Evolutionary conservation across 2,329 filamentous ascomycete genomes (phyloP), one percentile per base, ranked within the genome.

Genomic region (Pestalotiopsis fici): DNA sequence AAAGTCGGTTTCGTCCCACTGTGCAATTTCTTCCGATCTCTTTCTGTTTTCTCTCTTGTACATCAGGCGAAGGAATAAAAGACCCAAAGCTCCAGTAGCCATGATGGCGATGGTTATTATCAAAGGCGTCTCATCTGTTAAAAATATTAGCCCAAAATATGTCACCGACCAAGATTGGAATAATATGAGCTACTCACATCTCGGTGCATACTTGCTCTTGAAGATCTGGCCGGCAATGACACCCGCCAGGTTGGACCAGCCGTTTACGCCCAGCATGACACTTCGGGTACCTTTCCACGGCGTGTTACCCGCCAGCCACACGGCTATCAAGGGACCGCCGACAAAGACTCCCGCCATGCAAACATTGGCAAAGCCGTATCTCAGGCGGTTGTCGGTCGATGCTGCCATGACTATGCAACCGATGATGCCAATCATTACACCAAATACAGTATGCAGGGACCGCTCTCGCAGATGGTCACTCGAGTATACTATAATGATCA

Each of bases 221-320:
- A 69, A 74, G 6, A 74, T 68, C 69, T 74, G 70, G 4, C 71
- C 70, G 3, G 71, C 71, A 60, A 74, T 73, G 2, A 74, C 70
- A 2, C 71, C 72, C 5, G 72, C 72, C 9, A 74, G 37, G 25
- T 74, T 74, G 13, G 75, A 84, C 82, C 85, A 87, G 6, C 85
- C 85, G 68, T 87, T 87, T 67, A 88, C 81, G 1, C 85, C 86
- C 4, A 87, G 80, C 3, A 87, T 74, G 11, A 87, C 78, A 4
- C 84, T 83, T 37, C 85, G 79, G 68, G 86, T 86, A 7, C 85
- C 85, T 0, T 85, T 84, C 60, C 83, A 81, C 0, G 85, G 85
- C 3, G 83, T 86, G 70, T 87, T 88, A 27, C 83, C 84, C 1
- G 83, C 82, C 3, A 87, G 80, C 86, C 86, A 88, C 0, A 85